These are phyloP conservation scores for Ceratobasidium sp. DNA, from an alignment of 1,284 basidiomycete genomes.

Conservation along the genomic window DNA sequence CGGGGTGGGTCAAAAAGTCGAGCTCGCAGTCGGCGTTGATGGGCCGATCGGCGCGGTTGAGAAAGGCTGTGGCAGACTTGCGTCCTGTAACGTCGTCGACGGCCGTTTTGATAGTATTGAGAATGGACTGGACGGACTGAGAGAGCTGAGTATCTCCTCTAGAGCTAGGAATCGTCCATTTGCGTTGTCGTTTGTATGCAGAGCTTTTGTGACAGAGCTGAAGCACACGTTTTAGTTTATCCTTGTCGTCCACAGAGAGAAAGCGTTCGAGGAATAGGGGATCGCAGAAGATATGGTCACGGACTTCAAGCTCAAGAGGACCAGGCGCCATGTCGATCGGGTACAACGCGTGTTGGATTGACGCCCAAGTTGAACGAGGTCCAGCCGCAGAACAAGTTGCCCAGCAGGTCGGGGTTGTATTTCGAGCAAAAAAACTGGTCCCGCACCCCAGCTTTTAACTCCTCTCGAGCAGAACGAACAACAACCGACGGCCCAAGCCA, in stretches of 20 bases:
- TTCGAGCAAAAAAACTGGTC: not conserved
- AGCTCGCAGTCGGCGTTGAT: constrained; percentile 10
- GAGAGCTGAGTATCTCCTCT: not conserved
- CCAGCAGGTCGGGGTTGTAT: not conserved
- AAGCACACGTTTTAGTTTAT: constrained; percentile 1
- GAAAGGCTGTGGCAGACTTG: not conserved
- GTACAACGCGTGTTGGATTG: not conserved
- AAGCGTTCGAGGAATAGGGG: constrained; percentile 17
- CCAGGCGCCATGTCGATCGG: not conserved
- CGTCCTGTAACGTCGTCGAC: not conserved
- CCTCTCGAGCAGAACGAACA: not conserved
- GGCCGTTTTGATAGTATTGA: constrained; percentile 13
- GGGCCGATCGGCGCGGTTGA: not conserved
- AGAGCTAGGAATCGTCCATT: not conserved
- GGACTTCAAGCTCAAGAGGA: constrained; percentile 15
- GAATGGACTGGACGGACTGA: not conserved
- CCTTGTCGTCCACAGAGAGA: not conserved
- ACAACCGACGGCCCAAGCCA: not conserved
- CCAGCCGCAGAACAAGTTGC: not conserved
- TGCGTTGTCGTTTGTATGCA: not conserved
- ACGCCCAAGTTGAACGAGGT: not conserved
- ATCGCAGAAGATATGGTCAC: constrained; percentile 31
- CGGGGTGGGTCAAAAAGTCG: not conserved
- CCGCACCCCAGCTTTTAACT: not conserved
- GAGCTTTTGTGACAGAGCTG: constrained; percentile 17